Conservation (phyloP, 371 early-diverging fungal genomes). For the Funneliformis caledonium region DNA sequence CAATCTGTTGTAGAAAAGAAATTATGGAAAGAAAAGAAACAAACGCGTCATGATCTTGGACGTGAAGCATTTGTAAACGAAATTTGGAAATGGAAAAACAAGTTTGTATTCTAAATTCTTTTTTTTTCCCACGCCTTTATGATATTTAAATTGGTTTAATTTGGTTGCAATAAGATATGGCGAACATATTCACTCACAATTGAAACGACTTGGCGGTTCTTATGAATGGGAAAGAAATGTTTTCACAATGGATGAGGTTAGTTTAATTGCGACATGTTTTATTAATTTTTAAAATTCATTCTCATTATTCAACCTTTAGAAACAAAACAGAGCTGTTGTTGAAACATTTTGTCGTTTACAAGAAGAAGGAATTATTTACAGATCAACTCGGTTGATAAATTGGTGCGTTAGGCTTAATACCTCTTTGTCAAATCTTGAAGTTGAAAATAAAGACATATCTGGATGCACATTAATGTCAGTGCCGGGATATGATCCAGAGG, state of each 20-base stretch:
- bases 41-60: conserved; percentile 94
- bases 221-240: conserved; percentile 93
- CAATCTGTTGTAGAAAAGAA: conserved; percentile 99
- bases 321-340: conserved; percentile 82
- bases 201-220: conserved; percentile 93
- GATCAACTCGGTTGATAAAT: conserved; percentile 97
- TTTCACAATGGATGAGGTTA: conserved; percentile 96
- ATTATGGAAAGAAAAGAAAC: conserved; percentile 79
- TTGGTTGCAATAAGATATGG: conserved; percentile 62
- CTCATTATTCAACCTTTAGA: conserved; percentile 44
- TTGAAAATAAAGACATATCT: conserved; percentile 88
- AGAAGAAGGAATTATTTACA: conserved; percentile 97
- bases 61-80: conserved; percentile 90
- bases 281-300: neutral
- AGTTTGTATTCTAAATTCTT: conserved; percentile 17
- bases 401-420: conserved; percentile 99
- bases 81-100: conserved; percentile 98
- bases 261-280: conserved; percentile 26
- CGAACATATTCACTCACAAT: conserved; percentile 87
- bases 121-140: neutral
- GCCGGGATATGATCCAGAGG: conserved; percentile 89
- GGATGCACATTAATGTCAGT: conserved; percentile 86
- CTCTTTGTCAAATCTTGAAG: conserved; percentile 98
- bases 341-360: conserved; percentile 97
- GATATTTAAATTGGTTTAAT: neutral